phyloP scores from a whole-genome alignment of 371 early-diverging fungal genomes.

The Coemansia sp. region DNA sequence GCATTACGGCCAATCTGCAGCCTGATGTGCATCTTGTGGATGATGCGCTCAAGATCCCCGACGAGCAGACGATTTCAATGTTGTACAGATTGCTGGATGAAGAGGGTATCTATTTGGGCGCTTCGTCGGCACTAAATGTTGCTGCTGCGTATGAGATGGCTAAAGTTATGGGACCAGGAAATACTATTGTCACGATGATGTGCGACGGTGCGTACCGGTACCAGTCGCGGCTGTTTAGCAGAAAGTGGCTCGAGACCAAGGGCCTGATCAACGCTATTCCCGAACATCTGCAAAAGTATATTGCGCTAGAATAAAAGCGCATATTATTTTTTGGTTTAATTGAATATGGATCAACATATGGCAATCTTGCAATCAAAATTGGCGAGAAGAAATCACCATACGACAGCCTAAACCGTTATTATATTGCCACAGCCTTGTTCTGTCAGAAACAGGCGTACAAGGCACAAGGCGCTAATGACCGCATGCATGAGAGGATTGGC shows the following conservation, averaged over 20 bases:
- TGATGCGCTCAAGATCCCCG: conserved; percentile 78
- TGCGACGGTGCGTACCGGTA: conserved; percentile 93
- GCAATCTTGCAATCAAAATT: no score
- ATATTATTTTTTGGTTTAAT: background rate
- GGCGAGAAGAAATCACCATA: no score
- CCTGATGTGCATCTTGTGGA: conserved; percentile 78
- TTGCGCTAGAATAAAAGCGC: conserved; percentile 57
- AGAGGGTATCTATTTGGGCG: conserved; percentile 93
- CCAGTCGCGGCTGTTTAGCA: conserved; percentile 86
- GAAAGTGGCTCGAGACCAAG: conserved; percentile 83
- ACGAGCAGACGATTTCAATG: conserved; percentile 82
- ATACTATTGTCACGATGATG: conserved; percentile 79
- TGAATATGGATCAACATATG: no score
- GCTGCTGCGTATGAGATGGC: conserved; percentile 93
- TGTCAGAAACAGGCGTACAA: no score
- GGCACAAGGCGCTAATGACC: background rate
- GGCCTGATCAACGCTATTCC: conserved; percentile 76
- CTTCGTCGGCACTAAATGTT: conserved; percentile 88
- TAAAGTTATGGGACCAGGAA: conserved; percentile 77
- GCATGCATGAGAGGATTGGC: conserved; percentile 1
- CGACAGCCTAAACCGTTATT: no score
- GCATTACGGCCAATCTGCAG: conserved; percentile 86
- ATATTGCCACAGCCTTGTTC: no score
- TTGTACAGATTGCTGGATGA: conserved; percentile 84
- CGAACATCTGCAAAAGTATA: conserved; percentile 79